These are phyloP conservation scores for Hypoxylon sp. DNA, from an alignment of 2,329 filamentous ascomycete species.

Conservation along the genomic window DNA sequence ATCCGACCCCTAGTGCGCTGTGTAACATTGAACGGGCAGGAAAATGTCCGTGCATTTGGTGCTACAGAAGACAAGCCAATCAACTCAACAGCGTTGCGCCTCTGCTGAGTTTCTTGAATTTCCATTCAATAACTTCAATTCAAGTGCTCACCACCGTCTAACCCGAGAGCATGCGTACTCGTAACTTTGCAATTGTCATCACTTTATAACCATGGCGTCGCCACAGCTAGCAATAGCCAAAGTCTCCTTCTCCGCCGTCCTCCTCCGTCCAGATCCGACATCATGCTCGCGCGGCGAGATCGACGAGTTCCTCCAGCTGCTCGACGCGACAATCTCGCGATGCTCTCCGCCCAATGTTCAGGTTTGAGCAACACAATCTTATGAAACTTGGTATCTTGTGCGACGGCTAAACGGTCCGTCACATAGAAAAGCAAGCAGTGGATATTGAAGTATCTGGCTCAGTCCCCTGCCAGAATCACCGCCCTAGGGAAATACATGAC, in stretches of 20 bases:
- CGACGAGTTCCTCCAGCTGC: constrained; percentile 75
- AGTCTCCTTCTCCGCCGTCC: constrained; percentile 80
- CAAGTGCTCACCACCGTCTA: constrained; percentile 3
- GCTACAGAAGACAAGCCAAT: constrained; percentile 23
- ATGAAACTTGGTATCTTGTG: constrained; percentile 58
- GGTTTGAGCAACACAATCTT: constrained; percentile 75
- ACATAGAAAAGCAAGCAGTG: constrained; percentile 88
- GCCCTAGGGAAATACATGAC: constrained; percentile 83
- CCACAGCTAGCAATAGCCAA: constrained; percentile 83
- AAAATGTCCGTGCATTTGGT: not conserved
- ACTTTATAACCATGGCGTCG: constrained; percentile 67
- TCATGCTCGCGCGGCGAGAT: constrained; percentile 78
- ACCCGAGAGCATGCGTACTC: constrained; percentile 33
- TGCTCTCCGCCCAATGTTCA: constrained; percentile 88
- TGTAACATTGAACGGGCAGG: not conserved
- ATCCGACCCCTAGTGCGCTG: constrained; percentile 10
- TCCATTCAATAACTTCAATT: constrained; percentile 7
- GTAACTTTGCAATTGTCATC: not conserved
- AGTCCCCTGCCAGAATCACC: constrained; percentile 75
- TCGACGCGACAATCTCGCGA: constrained; percentile 75
- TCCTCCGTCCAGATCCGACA: constrained; percentile 81
- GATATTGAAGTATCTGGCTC: constrained; percentile 80
- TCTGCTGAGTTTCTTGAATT: constrained; percentile 25
- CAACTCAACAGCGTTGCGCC: constrained; percentile 25
- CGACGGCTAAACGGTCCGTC: constrained; percentile 55